Evolutionary conservation across 2,329 filamentous ascomycete species (phyloP), one percentile per base, ranked within the genome.

Genomic region (Lachnum nothofagi): DNA sequence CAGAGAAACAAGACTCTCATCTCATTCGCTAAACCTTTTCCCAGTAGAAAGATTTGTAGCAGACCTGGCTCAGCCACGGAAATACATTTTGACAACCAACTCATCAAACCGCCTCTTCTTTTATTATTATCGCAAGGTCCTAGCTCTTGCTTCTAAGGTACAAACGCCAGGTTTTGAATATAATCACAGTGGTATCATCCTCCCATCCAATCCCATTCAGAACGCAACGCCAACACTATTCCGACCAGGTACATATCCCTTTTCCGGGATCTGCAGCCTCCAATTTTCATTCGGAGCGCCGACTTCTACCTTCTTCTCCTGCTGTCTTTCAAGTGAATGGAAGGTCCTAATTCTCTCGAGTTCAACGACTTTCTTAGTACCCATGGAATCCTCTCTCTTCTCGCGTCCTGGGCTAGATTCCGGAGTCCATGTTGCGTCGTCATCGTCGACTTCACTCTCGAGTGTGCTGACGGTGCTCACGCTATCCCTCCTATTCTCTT

Each of bases 351-450:
- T 45, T 17, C 55, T 42, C 8, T 48, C 51, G 12, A 62, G 29
- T 29, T 61, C 60, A 34, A 59, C 61, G 50, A 54, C 55, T n/a
- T 58, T 40, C 14, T 33, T 52, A 24, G 49, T 48, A 29, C 54
- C 19, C n/a, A 24, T 49, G 39, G 31, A 40, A 24, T 49, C 51
- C 12, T 46, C 44, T 9, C 42, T 39, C 25, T 52, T 43, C 12
- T 48, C 43, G 5, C 51, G 29, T 19, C 57, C 58, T 12, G 58
- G 59, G 42, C 50, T 59, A 2, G 50, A 56, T 23, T 70, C 69
- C 6, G 74, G 71, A 17, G 75, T 78, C 64, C 73, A 73, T 10
- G 68, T 73, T 2, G 74, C 76, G 70, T 77, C 46, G 68, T 69
- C 48, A 8, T 72, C 65, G 45, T 69, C 66, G 12, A 72, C 27